Conservation (phyloP, 306 rosid genomes). For the Fragaria iinumae region DNA sequence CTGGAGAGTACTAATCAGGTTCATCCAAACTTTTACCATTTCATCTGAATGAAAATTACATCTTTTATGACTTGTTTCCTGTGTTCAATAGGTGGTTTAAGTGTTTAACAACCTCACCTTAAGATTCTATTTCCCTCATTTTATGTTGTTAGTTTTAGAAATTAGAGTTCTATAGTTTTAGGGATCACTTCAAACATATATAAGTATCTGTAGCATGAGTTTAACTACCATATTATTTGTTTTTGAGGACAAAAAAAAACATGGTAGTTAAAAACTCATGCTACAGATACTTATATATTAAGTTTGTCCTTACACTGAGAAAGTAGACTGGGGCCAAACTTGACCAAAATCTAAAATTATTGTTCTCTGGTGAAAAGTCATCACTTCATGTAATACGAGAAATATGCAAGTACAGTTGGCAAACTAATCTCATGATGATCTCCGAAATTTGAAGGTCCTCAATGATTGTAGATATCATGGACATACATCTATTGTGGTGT, state of each 20-base stretch:
- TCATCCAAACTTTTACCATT: background rate
- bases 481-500: background rate
- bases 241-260: too few species aligned
- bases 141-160: background rate
- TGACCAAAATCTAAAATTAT: background rate
- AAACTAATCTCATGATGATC: background rate
- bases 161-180: background rate
- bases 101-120: background rate
- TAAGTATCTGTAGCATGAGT: background rate
- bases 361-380: background rate
- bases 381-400: background rate
- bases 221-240: background rate
- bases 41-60: background rate
- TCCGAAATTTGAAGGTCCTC: background rate
- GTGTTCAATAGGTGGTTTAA: background rate
- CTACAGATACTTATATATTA: background rate
- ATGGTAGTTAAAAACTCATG: too few species aligned
- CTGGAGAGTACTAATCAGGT: slow-evolving; percentile 55
- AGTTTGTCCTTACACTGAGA: background rate
- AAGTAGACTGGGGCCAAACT: background rate
- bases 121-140: background rate
- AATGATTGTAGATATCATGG: background rate
- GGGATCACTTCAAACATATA: background rate
- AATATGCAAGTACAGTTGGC: background rate
- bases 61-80: background rate